phyloP scores from a whole-genome alignment of 768 basidiomycete genomes.

The Rhizopogon rudus region DNA sequence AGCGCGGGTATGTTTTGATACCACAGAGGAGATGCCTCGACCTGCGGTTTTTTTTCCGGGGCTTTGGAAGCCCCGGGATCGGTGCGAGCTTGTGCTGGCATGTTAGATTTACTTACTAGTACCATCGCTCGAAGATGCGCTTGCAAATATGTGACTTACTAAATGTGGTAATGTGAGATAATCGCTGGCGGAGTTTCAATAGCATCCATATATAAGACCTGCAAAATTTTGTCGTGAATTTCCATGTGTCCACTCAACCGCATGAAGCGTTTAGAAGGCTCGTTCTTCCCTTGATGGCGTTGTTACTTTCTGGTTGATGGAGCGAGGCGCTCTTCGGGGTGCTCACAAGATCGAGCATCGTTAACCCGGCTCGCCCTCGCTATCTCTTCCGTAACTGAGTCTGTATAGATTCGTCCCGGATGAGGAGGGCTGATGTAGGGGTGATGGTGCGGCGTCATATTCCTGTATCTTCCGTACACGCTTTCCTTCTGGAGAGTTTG shows the following conservation, averaged over 20 bases:
- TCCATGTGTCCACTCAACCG: no score
- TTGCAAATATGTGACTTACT: neutral
- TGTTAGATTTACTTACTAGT: neutral
- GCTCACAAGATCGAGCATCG: conserved; percentile 47
- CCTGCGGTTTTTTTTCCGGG: conserved; percentile 9
- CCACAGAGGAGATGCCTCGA: conserved; percentile 47
- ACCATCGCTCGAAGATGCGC: neutral
- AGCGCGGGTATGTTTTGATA: conserved; percentile 44
- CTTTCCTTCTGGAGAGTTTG: conserved; percentile 35
- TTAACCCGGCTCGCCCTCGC: conserved; percentile 31
- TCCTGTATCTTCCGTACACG: conserved; percentile 72
- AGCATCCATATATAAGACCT: no score
- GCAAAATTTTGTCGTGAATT: no score
- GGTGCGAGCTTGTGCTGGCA: conserved; percentile 1
- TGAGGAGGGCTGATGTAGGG: conserved; percentile 39
- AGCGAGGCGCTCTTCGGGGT: conserved; percentile 57
- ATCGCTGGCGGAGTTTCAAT: no score
- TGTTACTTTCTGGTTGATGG: conserved; percentile 65
- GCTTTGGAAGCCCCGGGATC: conserved; percentile 4
- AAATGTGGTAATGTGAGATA: no score
- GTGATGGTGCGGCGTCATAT: conserved; percentile 64
- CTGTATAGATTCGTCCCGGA: conserved; percentile 50
- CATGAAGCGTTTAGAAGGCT: conserved; percentile 31
- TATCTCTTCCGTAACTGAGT: conserved; percentile 37
- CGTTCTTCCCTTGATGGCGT: conserved; percentile 53